These are phyloP conservation scores for Hortiboletus campestris DNA, from an alignment of 768 basidiomycete species.

Conservation along the genomic window DNA sequence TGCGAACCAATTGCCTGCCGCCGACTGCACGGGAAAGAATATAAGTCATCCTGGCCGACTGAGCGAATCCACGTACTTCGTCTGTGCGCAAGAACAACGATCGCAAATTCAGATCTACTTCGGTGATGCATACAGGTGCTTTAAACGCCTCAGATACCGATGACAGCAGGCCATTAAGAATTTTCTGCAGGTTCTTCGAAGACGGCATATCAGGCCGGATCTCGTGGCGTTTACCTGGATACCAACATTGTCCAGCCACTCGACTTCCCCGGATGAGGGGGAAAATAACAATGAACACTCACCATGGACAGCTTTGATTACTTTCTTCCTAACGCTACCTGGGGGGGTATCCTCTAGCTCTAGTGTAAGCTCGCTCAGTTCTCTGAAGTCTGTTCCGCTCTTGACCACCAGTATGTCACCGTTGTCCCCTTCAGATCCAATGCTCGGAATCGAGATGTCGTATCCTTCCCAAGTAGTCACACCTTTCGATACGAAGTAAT, in stretches of 20 bases:
- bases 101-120: constrained; percentile 69
- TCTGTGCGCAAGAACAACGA: constrained; percentile 67
- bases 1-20: constrained; percentile 77
- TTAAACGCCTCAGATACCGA: constrained; percentile 67
- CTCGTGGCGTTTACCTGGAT: constrained; percentile 61
- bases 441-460: constrained; percentile 45
- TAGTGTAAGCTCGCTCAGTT: constrained; percentile 73
- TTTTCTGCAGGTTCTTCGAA: constrained; percentile 50
- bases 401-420: constrained; percentile 75
- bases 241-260: neutral
- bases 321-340: constrained; percentile 60
- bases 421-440: constrained; percentile 68
- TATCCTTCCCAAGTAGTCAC: constrained; percentile 64
- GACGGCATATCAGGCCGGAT: constrained; percentile 57
- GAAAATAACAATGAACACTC: constrained; percentile 5
- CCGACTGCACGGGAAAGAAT: constrained; percentile 43
- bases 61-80: constrained; percentile 46
- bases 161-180: constrained; percentile 62
- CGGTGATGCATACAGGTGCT: constrained; percentile 71
- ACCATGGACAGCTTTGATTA: constrained; percentile 65
- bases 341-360: constrained; percentile 56
- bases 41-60: neutral
- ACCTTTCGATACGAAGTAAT: constrained; percentile 71
- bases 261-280: neutral
- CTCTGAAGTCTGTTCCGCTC: constrained; percentile 87